Conservation (phyloP, 192 early-diverging fungal species). For the Spizellomyces sp. region DNA sequence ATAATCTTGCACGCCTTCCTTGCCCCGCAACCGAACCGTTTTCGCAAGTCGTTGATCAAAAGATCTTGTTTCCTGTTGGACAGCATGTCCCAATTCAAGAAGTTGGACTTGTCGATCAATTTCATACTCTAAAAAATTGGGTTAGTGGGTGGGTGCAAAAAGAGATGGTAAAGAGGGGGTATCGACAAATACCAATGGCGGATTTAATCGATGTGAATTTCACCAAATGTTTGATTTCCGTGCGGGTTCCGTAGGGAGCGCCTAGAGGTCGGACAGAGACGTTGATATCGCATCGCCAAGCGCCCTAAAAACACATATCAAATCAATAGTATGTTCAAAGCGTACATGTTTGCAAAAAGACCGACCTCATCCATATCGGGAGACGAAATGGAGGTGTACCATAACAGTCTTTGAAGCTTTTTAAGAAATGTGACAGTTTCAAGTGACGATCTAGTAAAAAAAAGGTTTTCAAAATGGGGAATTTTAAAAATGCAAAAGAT, state of each 20-base stretch:
- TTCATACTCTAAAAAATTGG: slow-evolving; percentile 64
- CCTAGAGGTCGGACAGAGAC: slow-evolving; percentile 65
- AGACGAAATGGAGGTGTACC: slow-evolving; percentile 69
- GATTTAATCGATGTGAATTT: slow-evolving; percentile 41
- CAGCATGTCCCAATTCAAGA: slow-evolving; percentile 53
- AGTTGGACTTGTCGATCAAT: slow-evolving; percentile 70
- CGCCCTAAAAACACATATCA: slow-evolving; percentile 54
- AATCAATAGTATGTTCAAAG: neutral
- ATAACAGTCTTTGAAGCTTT: slow-evolving; percentile 75
- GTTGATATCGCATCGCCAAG: slow-evolving; percentile 91
- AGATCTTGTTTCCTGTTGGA: slow-evolving; percentile 80
- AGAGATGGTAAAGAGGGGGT: neutral
- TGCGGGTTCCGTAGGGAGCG: slow-evolving; percentile 22
- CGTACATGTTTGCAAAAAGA: neutral
- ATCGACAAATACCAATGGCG: slow-evolving; percentile 36
- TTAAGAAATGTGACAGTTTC: slow-evolving; percentile 70
- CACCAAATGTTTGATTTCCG: slow-evolving; percentile 46
- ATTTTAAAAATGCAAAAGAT: neutral
- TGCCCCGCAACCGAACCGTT: slow-evolving; percentile 74
- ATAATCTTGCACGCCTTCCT: slow-evolving; percentile 89
- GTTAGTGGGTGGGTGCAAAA: neutral
- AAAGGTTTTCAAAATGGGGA: slow-evolving; percentile 38
- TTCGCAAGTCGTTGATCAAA: slow-evolving; percentile 63
- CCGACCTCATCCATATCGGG: slow-evolving; percentile 86
- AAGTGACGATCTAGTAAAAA: slow-evolving; percentile 47